A percentile compares a stretch with the other conserved stretches of the same genome.
Evolutionary conservation across 2,329 filamentous ascomycete genomes (phyloP).

Genomic region (Lithohypha guttulata): DNA sequence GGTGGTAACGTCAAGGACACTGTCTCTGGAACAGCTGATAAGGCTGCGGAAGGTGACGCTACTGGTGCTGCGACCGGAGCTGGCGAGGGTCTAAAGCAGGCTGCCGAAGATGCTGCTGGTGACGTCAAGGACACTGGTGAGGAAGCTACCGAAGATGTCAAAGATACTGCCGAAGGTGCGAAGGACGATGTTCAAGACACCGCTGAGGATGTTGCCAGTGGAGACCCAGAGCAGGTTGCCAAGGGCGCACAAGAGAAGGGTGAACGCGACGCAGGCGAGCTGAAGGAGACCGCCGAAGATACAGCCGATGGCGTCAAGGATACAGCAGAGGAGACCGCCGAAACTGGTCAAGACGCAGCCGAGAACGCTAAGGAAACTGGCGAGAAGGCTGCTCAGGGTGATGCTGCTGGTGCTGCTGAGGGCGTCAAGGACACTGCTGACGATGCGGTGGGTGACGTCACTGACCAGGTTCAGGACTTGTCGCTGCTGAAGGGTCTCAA

Average conservation of each 20-base stretch:
- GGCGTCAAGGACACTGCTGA: conserved; percentile 38
- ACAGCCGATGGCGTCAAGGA: conserved; percentile 46
- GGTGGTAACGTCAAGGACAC: conserved; percentile 18
- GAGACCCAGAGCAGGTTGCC: not conserved
- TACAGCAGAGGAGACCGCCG: conserved; percentile 15
- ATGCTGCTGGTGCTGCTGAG: conserved; percentile 30
- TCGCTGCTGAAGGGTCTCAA: conserved; percentile 31
- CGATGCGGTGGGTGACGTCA: conserved; percentile 25
- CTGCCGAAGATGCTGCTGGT: conserved; percentile 38
- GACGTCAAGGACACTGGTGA: conserved; percentile 28
- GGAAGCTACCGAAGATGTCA: conserved; percentile 29
- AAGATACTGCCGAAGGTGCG: conserved; percentile 34
- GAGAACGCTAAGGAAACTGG: conserved; percentile 27
- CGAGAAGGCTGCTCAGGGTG: conserved; percentile 25
- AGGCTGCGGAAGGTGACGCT: conserved; percentile 18
- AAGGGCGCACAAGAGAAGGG: conserved; percentile 10
- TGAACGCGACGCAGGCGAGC: conserved; percentile 9
- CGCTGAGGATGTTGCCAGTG: conserved; percentile 2
- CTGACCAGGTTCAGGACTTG: conserved; percentile 22
- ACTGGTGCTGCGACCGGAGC: conserved; percentile 17
- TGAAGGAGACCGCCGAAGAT: conserved; percentile 26
- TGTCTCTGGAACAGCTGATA: conserved; percentile 21
- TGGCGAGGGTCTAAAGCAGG: conserved; percentile 26
- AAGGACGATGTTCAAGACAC: conserved; percentile 21
- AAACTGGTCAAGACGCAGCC: conserved; percentile 28